phyloP scores from a whole-genome alignment of 495 filamentous ascomycete species.

The Aspergillus coremiiformis region DNA sequence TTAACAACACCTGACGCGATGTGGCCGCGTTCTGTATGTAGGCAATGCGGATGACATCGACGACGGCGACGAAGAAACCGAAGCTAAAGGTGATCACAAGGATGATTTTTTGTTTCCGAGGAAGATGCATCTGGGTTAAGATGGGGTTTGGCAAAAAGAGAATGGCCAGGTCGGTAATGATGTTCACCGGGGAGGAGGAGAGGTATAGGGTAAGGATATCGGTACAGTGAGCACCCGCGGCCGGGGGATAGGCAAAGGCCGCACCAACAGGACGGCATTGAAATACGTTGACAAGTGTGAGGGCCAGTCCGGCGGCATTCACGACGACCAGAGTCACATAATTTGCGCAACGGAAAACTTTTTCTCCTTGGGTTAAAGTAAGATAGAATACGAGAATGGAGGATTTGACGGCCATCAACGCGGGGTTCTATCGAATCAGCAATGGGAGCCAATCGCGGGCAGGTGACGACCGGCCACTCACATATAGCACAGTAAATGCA shows the following conservation, averaged over 20 bases:
- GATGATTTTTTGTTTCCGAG: conserved; percentile 75
- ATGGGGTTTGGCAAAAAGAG: conserved; percentile 82
- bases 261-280: conserved; percentile 73
- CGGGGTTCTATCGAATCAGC: conserved; percentile 59
- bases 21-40: conserved; percentile 71
- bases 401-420: conserved; percentile 68
- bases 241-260: conserved; percentile 45
- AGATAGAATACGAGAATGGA: conserved; percentile 89
- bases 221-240: conserved; percentile 48
- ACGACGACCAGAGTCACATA: conserved; percentile 66
- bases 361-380: conserved; percentile 65
- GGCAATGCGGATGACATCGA: conserved; percentile 84
- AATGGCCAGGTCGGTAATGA: conserved; percentile 77
- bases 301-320: conserved; percentile 65
- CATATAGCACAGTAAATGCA: conserved; percentile 77
- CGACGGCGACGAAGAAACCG: conserved; percentile 77
- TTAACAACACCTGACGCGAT: conserved; percentile 23
- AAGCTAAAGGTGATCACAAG: conserved; percentile 74
- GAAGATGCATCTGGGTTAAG: conserved; percentile 75
- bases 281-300: conserved; percentile 82
- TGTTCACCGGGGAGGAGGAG: conserved; percentile 75
- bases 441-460: neutral
- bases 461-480: conserved; percentile 32
- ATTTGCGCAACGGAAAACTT: conserved; percentile 61
- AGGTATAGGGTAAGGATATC: conserved; percentile 77